These are phyloP conservation scores for Solanum habrochaites DNA, from an alignment of 257 asterid species.

Conservation along the genomic window DNA sequence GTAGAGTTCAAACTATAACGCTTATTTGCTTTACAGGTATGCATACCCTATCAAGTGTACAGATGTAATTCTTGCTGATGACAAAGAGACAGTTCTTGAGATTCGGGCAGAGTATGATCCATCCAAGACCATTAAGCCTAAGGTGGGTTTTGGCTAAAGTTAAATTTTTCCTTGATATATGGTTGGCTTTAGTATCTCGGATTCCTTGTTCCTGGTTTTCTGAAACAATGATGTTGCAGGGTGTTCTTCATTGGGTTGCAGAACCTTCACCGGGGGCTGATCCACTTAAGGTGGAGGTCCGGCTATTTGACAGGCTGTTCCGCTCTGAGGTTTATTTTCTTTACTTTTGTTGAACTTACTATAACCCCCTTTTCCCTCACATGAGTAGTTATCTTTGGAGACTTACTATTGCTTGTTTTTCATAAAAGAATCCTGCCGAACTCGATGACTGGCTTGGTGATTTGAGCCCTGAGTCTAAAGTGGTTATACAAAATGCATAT, in stretches of 20 bases:
- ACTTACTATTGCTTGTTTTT: background rate
- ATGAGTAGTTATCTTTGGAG: background rate
- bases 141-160: constrained; percentile 33
- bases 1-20: background rate
- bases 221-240: constrained; percentile 27
- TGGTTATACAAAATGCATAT: constrained; percentile 50
- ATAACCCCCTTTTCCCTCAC: background rate
- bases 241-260: constrained; percentile 94
- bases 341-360: background rate
- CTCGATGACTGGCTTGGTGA: constrained; percentile 84
- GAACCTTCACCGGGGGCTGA: constrained; percentile 62
- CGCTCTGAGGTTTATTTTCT: constrained; percentile 59
- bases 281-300: constrained; percentile 75
- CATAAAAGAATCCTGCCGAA: constrained; percentile 66
- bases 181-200: background rate
- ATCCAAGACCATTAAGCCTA: constrained; percentile 68
- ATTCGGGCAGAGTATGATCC: constrained; percentile 76
- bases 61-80: constrained; percentile 53
- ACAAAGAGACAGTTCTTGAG: constrained; percentile 56
- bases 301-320: constrained; percentile 76
- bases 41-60: constrained; percentile 90
- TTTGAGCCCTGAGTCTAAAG: constrained; percentile 65
- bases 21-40: constrained; percentile 38
- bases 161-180: background rate
- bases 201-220: background rate